A percentile compares a stretch with the other conserved stretches of the same genome.
Evolutionary conservation across 192 early-diverging fungal species (phyloP).

Genomic region (Dissophora globulifera): DNA sequence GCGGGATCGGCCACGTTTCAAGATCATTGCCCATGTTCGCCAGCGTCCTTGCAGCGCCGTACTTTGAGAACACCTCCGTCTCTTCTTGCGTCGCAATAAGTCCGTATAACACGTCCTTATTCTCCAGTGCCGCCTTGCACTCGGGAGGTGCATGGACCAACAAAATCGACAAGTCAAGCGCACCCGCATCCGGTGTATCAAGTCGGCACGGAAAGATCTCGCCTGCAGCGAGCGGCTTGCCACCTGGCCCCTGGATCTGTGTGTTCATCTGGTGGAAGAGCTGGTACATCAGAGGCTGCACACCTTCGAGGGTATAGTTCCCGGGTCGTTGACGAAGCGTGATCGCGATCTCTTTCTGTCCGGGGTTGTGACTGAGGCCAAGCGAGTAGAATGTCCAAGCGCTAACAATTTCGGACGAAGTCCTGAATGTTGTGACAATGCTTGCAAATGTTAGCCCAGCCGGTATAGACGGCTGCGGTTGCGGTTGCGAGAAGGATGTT

Average conservation of each 20-base stretch:
- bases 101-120: conserved; percentile 49
- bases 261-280: conserved; percentile 37
- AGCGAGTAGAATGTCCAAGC: conserved; percentile 52
- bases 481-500: neutral
- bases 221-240: conserved; percentile 34
- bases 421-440: conserved; percentile 38
- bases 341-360: conserved; percentile 49
- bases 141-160: conserved; percentile 42
- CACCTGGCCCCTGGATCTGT: conserved; percentile 19
- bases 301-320: conserved; percentile 26
- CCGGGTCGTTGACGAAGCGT: conserved; percentile 40
- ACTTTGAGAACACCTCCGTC: conserved; percentile 40
- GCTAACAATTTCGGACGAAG: conserved; percentile 34
- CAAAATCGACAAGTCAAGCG: conserved; percentile 25
- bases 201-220: conserved; percentile 36
- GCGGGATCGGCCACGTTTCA: conserved; percentile 45
- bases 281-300: conserved; percentile 45
- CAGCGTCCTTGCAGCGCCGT: conserved; percentile 40
- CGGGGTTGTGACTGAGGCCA: conserved; percentile 20
- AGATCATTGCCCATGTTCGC: conserved; percentile 52
- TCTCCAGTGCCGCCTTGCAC: conserved; percentile 29
- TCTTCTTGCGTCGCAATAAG: conserved; percentile 42
- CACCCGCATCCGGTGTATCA: conserved; percentile 22
- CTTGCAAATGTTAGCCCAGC: conserved; percentile 40
- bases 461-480: neutral